phyloP scores from a whole-genome alignment of 192 early-diverging fungal species.

The Rhizophlyctis rosea region DNA sequence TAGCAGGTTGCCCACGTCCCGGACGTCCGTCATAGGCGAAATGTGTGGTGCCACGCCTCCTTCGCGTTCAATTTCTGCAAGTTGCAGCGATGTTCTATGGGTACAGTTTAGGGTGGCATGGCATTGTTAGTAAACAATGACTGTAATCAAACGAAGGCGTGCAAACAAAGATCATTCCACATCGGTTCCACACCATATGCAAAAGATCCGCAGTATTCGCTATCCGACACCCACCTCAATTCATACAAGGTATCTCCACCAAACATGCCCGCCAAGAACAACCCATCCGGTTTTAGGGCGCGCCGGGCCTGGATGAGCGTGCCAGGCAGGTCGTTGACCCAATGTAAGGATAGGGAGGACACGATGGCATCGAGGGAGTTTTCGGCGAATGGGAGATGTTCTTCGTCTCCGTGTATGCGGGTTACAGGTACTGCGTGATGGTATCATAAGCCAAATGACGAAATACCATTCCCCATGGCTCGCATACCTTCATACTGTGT shows the following conservation, averaged over 20 bases:
- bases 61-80: slow-evolving; percentile 88
- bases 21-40: slow-evolving; percentile 81
- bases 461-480: too few relatives aligned
- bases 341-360: slow-evolving; percentile 83
- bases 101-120: background rate
- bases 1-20: slow-evolving; percentile 76
- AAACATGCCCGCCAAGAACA: slow-evolving; percentile 91
- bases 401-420: slow-evolving; percentile 81
- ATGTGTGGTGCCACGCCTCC: slow-evolving; percentile 86
- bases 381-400: slow-evolving; percentile 72
- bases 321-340: slow-evolving; percentile 94
- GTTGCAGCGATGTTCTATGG: slow-evolving; percentile 78
- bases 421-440: slow-evolving; percentile 61
- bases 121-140: background rate
- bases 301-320: slow-evolving; percentile 80
- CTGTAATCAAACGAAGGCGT: too few relatives aligned
- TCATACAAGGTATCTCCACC: slow-evolving; percentile 97
- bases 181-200: background rate
- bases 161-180: too few relatives aligned
- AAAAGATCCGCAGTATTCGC: background rate
- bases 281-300: slow-evolving; percentile 84
- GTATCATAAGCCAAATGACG: too few relatives aligned
- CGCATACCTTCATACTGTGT: slow-evolving; percentile 17
- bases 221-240: slow-evolving; percentile 59
- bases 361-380: slow-evolving; percentile 86